phyloP scores from a whole-genome alignment of 441 rosid genomes.

The Iberis amara region DNA sequence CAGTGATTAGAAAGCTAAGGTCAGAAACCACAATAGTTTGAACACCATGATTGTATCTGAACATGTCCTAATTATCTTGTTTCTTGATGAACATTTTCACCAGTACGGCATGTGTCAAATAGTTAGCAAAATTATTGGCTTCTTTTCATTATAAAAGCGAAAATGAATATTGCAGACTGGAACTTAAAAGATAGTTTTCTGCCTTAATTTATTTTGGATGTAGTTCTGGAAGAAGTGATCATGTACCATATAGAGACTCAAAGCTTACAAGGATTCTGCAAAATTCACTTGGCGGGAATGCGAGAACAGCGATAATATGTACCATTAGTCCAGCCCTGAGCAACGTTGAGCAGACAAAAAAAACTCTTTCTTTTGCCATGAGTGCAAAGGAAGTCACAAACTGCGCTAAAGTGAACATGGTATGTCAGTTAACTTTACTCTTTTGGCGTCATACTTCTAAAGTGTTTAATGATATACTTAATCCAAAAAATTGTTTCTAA shows the following conservation, averaged over 20 bases:
- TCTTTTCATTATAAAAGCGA: no score
- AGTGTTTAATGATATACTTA: constrained; percentile 3
- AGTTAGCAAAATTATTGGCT: no score
- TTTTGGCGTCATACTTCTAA: constrained; percentile 4
- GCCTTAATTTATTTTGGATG: constrained; percentile 9
- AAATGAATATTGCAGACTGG: no score
- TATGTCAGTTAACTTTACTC: constrained; percentile 34
- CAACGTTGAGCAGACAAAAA: constrained; percentile 82
- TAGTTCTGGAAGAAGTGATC: constrained; percentile 65
- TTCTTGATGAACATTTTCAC: no score
- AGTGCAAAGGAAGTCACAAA: constrained; percentile 21
- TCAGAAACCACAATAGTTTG: constrained; percentile 1
- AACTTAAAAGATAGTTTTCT: no score
- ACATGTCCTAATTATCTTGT: no score
- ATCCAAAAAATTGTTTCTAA: not conserved
- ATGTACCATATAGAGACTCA: constrained; percentile 88
- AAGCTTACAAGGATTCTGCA: constrained; percentile 92
- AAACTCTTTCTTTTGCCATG: constrained; percentile 69
- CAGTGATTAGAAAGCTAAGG: constrained; percentile 94
- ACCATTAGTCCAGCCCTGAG: constrained; percentile 87
- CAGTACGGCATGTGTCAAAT: no score
- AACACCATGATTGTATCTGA: no score
- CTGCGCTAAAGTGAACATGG: constrained; percentile 87
- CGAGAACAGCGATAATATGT: constrained; percentile 88
- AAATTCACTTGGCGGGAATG: constrained; percentile 92